These are phyloP conservation scores for Melampsora larici-populina DNA, from an alignment of 1,284 basidiomycete species.

Conservation along the genomic window DNA sequence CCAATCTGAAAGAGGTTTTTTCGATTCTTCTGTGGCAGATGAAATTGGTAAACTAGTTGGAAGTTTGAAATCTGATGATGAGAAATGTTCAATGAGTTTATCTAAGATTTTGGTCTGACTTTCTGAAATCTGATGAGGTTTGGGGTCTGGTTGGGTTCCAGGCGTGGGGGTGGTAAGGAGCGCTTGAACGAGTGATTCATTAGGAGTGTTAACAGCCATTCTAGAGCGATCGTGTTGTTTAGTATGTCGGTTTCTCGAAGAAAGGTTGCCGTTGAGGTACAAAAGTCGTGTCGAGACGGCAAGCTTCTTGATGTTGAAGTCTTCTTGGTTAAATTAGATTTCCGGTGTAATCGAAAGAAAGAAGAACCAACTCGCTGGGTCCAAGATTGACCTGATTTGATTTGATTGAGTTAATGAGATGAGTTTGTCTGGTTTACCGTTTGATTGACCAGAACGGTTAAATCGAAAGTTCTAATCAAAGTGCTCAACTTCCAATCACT, in stretches of 20 bases:
- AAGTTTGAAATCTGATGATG: background rate
- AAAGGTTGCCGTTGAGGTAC: background rate
- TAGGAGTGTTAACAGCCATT: background rate
- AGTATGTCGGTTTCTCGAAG: background rate
- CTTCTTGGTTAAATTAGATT: too few species aligned
- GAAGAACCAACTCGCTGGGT: too few species aligned
- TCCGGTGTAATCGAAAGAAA: too few species aligned
- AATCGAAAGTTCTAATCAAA: too few species aligned
- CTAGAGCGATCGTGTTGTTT: background rate
- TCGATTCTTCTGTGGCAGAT: background rate
- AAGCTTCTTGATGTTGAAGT: too few species aligned
- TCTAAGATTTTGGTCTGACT: background rate
- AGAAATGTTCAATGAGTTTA: background rate
- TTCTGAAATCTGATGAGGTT: background rate
- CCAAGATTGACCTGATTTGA: too few species aligned
- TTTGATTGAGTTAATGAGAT: too few species aligned
- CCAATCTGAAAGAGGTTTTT: conserved; percentile 47
- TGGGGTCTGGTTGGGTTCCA: background rate
- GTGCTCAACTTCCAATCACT: too few species aligned
- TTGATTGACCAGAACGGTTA: too few species aligned
- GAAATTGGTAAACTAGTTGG: background rate
- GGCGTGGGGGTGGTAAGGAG: background rate
- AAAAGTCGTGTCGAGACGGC: too few species aligned
- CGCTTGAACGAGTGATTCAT: background rate
- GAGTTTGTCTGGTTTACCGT: too few species aligned